phyloP scores from a whole-genome alignment of 768 basidiomycete genomes.

The Trametes maxima region DNA sequence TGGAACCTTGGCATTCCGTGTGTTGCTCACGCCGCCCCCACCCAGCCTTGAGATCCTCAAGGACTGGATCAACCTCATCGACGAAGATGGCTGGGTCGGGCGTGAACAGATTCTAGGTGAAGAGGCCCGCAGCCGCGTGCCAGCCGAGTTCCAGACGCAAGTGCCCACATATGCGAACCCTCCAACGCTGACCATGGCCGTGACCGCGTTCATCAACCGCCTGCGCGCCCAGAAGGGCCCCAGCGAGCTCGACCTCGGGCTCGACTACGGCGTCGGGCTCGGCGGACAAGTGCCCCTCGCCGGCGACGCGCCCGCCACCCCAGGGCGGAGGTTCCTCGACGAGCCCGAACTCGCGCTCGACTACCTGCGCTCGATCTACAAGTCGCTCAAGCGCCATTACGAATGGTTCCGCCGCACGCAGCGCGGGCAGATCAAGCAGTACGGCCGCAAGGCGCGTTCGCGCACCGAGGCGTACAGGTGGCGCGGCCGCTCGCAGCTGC shows the following conservation, averaged over 20 bases:
- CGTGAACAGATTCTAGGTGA: constrained; percentile 96
- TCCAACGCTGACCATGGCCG: constrained; percentile 91
- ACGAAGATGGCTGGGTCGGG: constrained; percentile 94
- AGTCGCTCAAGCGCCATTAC: constrained; percentile 85
- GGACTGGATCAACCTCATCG: constrained; percentile 88
- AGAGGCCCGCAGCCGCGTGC: constrained; percentile 94
- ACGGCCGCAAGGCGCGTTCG: constrained; percentile 81
- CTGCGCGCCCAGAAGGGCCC: constrained; percentile 53
- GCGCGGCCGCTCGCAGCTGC: constrained; percentile 84
- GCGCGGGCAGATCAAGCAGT: constrained; percentile 91
- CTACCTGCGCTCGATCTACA: constrained; percentile 82
- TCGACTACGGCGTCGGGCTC: constrained; percentile 47
- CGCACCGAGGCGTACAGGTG: constrained; percentile 90
- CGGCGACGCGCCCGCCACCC: constrained; percentile 16
- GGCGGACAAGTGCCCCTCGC: constrained; percentile 54
- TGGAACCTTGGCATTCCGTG: neutral
- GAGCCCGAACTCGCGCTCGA: constrained; percentile 61
- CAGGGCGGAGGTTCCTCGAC: constrained; percentile 49
- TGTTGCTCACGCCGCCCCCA: neutral
- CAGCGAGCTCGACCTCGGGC: constrained; percentile 63
- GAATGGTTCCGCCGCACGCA: constrained; percentile 97
- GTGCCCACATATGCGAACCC: constrained; percentile 95
- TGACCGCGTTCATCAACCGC: constrained; percentile 86
- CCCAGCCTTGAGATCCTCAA: constrained; percentile 83
- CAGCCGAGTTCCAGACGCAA: constrained; percentile 87